Evolutionary conservation across 1,284 basidiomycete species (phyloP).

Genomic region (Mycosarcoma mackinlayi): DNA sequence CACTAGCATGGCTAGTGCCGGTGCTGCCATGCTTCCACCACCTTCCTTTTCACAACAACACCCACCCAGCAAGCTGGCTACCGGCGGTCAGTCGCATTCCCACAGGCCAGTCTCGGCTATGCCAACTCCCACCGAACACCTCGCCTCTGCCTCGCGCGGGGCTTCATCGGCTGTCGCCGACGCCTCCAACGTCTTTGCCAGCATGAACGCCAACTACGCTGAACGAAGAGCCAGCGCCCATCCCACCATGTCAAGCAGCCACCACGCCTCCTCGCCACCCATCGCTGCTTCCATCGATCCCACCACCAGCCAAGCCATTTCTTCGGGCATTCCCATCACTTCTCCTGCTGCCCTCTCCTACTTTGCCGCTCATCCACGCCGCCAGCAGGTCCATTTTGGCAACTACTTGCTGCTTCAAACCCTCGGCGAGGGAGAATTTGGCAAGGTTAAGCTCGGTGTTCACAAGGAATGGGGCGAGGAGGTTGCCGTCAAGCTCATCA

Average conservation of each 20-base stretch:
- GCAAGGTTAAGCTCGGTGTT: slow-evolving; percentile 97
- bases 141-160: slow-evolving; percentile 16
- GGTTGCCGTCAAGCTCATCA: slow-evolving; percentile 98
- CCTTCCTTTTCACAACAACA: slow-evolving; percentile 34
- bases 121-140: slow-evolving; percentile 53
- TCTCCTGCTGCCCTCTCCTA: slow-evolving; percentile 66
- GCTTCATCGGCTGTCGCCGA: slow-evolving; percentile 10
- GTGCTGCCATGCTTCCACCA: slow-evolving; percentile 31
- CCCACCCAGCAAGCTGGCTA: slow-evolving; percentile 55
- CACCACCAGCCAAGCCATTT: slow-evolving; percentile 53
- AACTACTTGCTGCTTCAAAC: slow-evolving; percentile 67
- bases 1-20: slow-evolving; percentile 43
- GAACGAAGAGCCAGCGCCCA: slow-evolving; percentile 63
- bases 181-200: slow-evolving; percentile 43
- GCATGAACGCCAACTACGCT: slow-evolving; percentile 47
- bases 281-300: slow-evolving; percentile 39
- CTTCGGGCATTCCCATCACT: slow-evolving; percentile 61
- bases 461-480: slow-evolving; percentile 94
- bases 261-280: slow-evolving; percentile 7
- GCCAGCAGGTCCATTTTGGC: slow-evolving; percentile 68
- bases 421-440: slow-evolving; percentile 92
- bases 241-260: slow-evolving; percentile 52
- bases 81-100: slow-evolving; percentile 58
- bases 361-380: slow-evolving; percentile 67
- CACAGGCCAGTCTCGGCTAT: slow-evolving; percentile 63